Evolutionary conservation across 2,329 filamentous ascomycete species (phyloP).

Genomic region (Colletotrichum sp.): DNA sequence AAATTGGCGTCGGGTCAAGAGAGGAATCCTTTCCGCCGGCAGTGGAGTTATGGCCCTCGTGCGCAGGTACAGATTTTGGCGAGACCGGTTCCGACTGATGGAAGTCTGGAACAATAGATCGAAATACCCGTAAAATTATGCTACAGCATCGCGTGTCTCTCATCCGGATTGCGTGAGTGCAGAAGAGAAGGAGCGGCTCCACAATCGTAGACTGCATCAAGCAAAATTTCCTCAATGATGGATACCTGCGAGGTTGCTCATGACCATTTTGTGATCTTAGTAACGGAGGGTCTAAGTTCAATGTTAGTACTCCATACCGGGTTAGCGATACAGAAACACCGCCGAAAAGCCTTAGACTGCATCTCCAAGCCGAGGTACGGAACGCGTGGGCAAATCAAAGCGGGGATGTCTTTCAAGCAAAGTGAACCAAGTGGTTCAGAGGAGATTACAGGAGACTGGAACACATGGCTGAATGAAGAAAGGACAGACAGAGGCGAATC

Average conservation of each 20-base stretch:
- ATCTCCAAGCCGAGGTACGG: background rate
- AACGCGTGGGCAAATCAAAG: background rate
- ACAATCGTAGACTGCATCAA: constrained; percentile 79
- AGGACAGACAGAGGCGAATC: background rate
- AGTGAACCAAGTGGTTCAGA: background rate
- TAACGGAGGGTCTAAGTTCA: constrained; percentile 35
- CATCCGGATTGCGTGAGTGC: constrained; percentile 88
- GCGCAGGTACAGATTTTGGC: constrained; percentile 29
- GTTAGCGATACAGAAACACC: background rate
- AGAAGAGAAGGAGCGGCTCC: constrained; percentile 89
- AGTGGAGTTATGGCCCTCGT: constrained; percentile 27
- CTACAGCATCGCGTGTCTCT: constrained; percentile 88
- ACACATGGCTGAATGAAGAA: background rate
- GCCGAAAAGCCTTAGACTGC: background rate
- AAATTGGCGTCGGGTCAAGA: constrained; percentile 51
- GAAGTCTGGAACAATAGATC: constrained; percentile 85
- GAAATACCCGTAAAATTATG: constrained; percentile 85
- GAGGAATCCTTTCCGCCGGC: constrained; percentile 15
- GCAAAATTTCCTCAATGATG: constrained; percentile 80
- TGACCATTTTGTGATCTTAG: constrained; percentile 31
- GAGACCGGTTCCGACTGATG: constrained; percentile 31
- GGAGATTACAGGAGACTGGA: background rate
- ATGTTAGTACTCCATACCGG: background rate
- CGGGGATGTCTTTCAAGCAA: background rate
- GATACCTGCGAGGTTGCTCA: constrained; percentile 44